Evolutionary conservation across 805 yeast genomes (phyloP), one percentile per base, ranked within the genome.

Genomic region (Pachysolen tannophilus): DNA sequence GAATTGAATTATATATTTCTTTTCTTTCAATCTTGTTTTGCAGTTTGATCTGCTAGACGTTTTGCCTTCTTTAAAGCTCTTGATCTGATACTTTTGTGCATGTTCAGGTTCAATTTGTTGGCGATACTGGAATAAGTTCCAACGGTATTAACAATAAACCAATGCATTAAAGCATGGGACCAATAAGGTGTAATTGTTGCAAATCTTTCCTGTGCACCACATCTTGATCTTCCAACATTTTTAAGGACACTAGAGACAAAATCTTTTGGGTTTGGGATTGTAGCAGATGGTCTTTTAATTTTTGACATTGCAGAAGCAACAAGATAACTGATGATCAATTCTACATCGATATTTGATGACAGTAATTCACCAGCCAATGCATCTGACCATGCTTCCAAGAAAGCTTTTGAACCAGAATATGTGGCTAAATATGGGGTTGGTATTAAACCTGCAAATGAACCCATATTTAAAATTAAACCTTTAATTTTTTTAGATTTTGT

Each of bases 231-330:
- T 17, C 97, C 97, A 41, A 80, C 72, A 37, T 71, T 67, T 30
- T 61, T 61, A 49, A 92, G 69, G 6, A 84, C 69, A 14, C 92
- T 61, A n/a, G 62, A 55, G 28, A 92, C 98, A 58, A 92, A 92
- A 18, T 54, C 53, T 54, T 75, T 72, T 37, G 97, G 95, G 49
- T 64, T 78, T 41, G 98, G 98, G 50, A 88, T 83, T 47, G 77
- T 48, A 24, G 67, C 55, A 16, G 94, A 80, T 8, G 92, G 54
- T 50, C 81, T 77, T 60, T 79, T 80, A 50, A 92, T 75, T 67
- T 92, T 92, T 30, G 97, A 88, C 97, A 92, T 87, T 42, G 94
- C 83, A 23, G 95, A 82, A 5, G 96, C 82, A 27, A 92, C 97
- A 48, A 92, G 67, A 59, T 92, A 92, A 8, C 96, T 84, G 30